phyloP scores from a whole-genome alignment of 2,329 filamentous ascomycete species.

The Aspergillus sp. region DNA sequence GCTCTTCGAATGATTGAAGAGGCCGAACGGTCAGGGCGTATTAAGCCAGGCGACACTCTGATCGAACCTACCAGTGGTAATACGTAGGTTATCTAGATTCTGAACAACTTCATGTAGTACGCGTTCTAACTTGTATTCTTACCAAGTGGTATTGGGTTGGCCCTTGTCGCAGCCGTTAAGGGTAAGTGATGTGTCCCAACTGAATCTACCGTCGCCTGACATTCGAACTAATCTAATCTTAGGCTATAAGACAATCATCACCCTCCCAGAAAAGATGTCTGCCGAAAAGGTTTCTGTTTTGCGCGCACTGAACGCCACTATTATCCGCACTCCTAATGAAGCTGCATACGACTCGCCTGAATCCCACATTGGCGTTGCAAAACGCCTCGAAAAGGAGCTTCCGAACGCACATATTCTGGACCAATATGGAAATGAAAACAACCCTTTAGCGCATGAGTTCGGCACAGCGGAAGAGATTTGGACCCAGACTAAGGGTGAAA shows the following conservation, averaged over 20 bases:
- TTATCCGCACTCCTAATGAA: slow-evolving; percentile 95
- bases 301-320: slow-evolving; percentile 89
- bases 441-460: slow-evolving; percentile 88
- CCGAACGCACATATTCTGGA: slow-evolving; percentile 97
- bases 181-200: slow-evolving; percentile 36
- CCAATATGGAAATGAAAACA: slow-evolving; percentile 89
- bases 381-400: slow-evolving; percentile 87
- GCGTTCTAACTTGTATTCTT: not conserved
- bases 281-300: slow-evolving; percentile 96
- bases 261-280: slow-evolving; percentile 98
- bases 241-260: slow-evolving; percentile 97
- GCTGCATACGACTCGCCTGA: slow-evolving; percentile 93
- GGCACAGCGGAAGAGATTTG: slow-evolving; percentile 97
- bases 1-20: slow-evolving; percentile 96
- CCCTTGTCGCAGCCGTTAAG: slow-evolving; percentile 91
- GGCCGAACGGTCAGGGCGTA: slow-evolving; percentile 84
- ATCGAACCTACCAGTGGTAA: slow-evolving; percentile 99
- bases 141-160: slow-evolving; percentile 77
- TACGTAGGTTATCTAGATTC: slow-evolving; percentile 54
- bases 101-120: not conserved
- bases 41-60: slow-evolving; percentile 94
- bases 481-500: slow-evolving; percentile 79
- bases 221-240: not conserved
- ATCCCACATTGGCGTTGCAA: slow-evolving; percentile 93
- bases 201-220: not conserved